Evolutionary conservation across 2,329 filamentous ascomycete genomes (phyloP).

Genomic region (Dactylella cylindrospora): DNA sequence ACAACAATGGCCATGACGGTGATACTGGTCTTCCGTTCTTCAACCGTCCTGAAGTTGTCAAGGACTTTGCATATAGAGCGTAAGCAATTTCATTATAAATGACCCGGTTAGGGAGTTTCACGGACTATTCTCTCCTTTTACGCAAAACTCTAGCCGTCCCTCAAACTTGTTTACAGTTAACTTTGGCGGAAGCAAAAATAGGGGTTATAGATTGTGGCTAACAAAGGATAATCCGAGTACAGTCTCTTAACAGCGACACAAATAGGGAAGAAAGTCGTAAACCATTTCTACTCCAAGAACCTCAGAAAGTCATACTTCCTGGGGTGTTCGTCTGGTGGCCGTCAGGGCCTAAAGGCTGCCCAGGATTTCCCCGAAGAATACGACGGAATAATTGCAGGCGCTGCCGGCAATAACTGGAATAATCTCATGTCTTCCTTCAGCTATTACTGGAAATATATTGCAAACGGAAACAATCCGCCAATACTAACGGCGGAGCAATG

Average conservation of each 20-base stretch:
- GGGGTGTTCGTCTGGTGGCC: conserved; percentile 57
- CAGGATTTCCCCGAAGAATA: conserved; percentile 56
- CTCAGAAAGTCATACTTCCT: conserved; percentile 55
- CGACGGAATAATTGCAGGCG: conserved; percentile 56
- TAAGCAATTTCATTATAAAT: conserved; percentile 11
- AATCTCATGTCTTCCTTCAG: conserved; percentile 55
- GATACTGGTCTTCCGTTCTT: conserved; percentile 1
- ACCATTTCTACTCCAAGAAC: conserved; percentile 9
- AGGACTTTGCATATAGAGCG: conserved; percentile 39
- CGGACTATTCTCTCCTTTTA: too few species aligned
- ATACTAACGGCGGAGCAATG: conserved; percentile 50
- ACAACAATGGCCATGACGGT: conserved; percentile 30
- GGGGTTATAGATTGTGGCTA: not conserved
- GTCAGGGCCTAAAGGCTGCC: conserved; percentile 56
- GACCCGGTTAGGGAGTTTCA: too few species aligned
- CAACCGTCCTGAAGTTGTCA: conserved; percentile 18
- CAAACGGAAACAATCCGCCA: conserved; percentile 48
- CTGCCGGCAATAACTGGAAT: conserved; percentile 54
- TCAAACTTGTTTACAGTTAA: too few species aligned
- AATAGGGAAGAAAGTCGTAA: conserved; percentile 23
- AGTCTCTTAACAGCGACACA: conserved; percentile 18
- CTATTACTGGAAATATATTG: conserved; percentile 54
- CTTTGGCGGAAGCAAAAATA: not conserved
- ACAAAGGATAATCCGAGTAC: not conserved
- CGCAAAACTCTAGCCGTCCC: too few species aligned